phyloP scores from a whole-genome alignment of 495 filamentous ascomycete species.

The Aspergillus leporis region DNA sequence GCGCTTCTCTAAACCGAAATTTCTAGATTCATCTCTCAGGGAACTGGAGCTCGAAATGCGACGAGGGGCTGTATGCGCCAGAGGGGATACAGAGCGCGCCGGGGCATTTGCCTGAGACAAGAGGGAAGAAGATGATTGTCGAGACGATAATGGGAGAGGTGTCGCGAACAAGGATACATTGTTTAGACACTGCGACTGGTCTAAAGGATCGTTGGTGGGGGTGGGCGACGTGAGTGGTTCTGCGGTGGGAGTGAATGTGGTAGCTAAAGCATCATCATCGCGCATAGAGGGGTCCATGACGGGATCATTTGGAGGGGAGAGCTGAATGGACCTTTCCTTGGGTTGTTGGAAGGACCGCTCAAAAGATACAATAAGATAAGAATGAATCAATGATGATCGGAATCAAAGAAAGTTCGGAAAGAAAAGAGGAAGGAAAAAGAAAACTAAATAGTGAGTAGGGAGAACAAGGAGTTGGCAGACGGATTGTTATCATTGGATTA shows the following conservation, averaged over 20 bases:
- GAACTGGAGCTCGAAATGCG: conserved; percentile 54
- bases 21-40: conserved; percentile 48
- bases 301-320: conserved; percentile 18
- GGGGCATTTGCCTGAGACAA: conserved; percentile 32
- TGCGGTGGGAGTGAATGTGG: conserved; percentile 28
- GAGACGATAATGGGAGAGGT: conserved; percentile 46
- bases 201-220: conserved; percentile 16
- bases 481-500: conserved; percentile 1
- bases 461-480: background rate
- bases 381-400: background rate
- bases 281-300: conserved; percentile 41
- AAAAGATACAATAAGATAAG: background rate
- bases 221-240: conserved; percentile 16
- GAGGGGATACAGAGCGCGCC: conserved; percentile 23
- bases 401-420: background rate
- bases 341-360: background rate
- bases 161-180: conserved; percentile 49
- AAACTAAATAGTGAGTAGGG: conserved; percentile 7
- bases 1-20: conserved; percentile 46
- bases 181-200: conserved; percentile 41
- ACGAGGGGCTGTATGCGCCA: conserved; percentile 36
- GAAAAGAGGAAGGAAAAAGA: conserved; percentile 4
- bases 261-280: conserved; percentile 25
- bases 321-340: too few species aligned
- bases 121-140: conserved; percentile 28